Percentiles rank a stretch among this genome's conserved stretches.
Evolutionary conservation across 139 green algal species (phyloP).

Genomic region (Yamagishiella unicocca): DNA sequence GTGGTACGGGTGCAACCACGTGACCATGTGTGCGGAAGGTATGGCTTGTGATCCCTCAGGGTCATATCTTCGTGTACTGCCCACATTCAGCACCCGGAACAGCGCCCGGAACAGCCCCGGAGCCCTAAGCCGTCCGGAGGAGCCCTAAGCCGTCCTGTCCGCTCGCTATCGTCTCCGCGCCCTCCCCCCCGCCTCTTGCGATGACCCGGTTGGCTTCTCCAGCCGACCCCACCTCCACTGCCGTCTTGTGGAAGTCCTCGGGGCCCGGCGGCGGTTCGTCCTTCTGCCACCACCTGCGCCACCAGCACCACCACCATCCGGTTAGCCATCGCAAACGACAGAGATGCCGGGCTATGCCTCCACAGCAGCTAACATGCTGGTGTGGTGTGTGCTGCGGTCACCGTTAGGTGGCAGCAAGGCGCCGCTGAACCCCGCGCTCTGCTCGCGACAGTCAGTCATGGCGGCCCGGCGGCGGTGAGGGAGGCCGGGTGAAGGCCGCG

Average conservation of each 20-base stretch:
- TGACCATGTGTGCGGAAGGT: no score
- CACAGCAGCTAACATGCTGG: neutral
- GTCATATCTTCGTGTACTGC: no score
- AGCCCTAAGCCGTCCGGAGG: no score
- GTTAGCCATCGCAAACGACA: neutral
- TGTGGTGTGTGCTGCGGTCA: neutral
- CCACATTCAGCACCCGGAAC: no score
- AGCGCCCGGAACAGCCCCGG: no score
- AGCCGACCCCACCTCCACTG: neutral
- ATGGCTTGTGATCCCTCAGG: no score
- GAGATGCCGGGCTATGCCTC: neutral
- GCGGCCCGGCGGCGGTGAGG: no score
- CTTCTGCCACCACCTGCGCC: constrained; percentile 65
- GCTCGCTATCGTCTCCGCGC: no score
- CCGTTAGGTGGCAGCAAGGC: neutral
- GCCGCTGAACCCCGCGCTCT: neutral
- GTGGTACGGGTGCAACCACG: no score
- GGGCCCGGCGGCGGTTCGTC: constrained; percentile 39
- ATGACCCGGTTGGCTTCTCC: neutral
- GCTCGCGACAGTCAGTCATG: no score
- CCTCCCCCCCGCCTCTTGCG: neutral
- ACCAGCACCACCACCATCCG: neutral
- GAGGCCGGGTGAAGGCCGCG: neutral
- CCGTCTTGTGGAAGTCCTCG: constrained; percentile 54
- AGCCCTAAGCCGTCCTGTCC: no score